Base-by-base conservation (phyloP, 202 grass and related monocot genomes). In the Zoysia matrella region DNA sequence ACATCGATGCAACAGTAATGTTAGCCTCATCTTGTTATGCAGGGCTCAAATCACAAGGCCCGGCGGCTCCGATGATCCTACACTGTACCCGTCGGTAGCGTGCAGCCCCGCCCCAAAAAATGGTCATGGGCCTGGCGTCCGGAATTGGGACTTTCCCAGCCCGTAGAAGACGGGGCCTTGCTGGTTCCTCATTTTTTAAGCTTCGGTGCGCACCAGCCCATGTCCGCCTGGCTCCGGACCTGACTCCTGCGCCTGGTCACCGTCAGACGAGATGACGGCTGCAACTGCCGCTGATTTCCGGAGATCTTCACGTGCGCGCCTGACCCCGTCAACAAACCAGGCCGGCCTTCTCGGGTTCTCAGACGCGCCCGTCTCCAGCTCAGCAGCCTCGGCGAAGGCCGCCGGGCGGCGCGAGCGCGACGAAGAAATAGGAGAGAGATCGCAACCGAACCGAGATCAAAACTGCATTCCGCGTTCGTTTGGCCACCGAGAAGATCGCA, bases 291-390 rank as follows among this genome's bases (percentile, higher is more conserved):
- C 60, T 60, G 10, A 46, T 16, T 62, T 62, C 60, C 18, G 8
- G 60, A 62, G 60, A 36, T 22, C 56, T 36, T 60, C 58, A 62
- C 7, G 69, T 52, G 1, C 14, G 56, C 48, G 45, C 72, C 86
- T 65, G 82, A 85, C 77, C 82, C 44, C 57, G 81, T 84, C 87
- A 81, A 75, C 30, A 2, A 67, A 15, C 16, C 60, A 39, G 14
- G 86, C 86, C 86, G 86, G 87, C 87, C 67, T 69, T 65, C 82
- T 89, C 78, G 87, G 78, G 60, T 73, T 78, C 82, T 89, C 87
- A 85, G 87, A 39, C 82, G 73, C 62, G 50, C 69, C 39, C 55
- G 53, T 1, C 14, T 15, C 56, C 74, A 55, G 57, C 68, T 46
- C 75, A 16, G 46, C 30, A 36, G 30, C 30, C 30, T 36, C 1